Percentiles rank a stretch among this genome's conserved stretches.
Evolutionary conservation across 352 stramenopile species (phyloP).

Genomic region (Phytophthora fragariaefolia): DNA sequence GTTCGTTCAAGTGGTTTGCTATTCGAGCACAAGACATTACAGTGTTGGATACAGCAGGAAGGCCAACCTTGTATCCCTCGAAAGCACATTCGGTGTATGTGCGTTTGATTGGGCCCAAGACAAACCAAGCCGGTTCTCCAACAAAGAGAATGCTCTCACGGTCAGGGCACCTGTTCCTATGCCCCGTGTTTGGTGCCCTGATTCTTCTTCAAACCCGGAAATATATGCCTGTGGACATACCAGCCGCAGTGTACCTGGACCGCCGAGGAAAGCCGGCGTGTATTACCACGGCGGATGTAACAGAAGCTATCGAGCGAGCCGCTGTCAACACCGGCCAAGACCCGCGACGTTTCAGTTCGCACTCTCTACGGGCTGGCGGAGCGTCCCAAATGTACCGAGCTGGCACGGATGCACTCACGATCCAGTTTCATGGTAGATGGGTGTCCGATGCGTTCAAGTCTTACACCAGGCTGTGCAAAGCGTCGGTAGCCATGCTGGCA

Average conservation of each 20-base stretch:
- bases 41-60: background rate
- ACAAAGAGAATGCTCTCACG: constrained; percentile 7
- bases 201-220: constrained; percentile 3
- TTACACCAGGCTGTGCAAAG: constrained; percentile 24
- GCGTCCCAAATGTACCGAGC: constrained; percentile 20
- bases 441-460: constrained; percentile 22
- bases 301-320: background rate
- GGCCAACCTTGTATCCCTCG: background rate
- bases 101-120: constrained; percentile 5
- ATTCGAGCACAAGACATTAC: constrained; percentile 1
- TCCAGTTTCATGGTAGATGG: constrained; percentile 27
- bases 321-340: background rate
- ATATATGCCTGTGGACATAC: background rate
- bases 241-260: constrained; percentile 1
- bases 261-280: background rate
- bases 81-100: background rate
- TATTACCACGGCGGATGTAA: background rate
- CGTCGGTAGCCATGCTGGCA: background rate
- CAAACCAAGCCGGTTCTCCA: constrained; percentile 3
- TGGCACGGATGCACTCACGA: constrained; percentile 9
- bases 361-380: constrained; percentile 18
- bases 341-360: background rate
- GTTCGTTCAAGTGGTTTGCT: constrained; percentile 14
- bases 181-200: too few relatives aligned
- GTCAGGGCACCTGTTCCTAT: constrained; percentile 1